Percentiles rank a stretch among this genome's conserved stretches.
These are phyloP conservation scores for Colletotrichum australisinense DNA, from an alignment of 2,329 filamentous ascomycete species.

Conservation along the genomic window DNA sequence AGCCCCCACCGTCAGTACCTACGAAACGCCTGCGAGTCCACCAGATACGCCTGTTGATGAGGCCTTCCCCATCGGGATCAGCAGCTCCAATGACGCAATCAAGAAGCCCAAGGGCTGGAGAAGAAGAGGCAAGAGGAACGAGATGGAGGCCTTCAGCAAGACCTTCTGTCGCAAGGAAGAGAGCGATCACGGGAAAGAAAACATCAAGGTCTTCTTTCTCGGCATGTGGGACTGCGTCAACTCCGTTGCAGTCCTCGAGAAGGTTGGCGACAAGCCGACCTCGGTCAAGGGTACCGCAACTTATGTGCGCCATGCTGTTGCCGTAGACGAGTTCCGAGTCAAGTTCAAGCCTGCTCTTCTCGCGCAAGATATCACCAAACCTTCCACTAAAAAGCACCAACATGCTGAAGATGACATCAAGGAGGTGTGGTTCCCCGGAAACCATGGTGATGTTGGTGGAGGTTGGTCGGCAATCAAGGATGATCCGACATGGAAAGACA, in stretches of 20 bases:
- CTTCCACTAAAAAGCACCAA: constrained; percentile 33
- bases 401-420: constrained; percentile 50
- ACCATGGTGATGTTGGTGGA: constrained; percentile 65
- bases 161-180: constrained; percentile 57
- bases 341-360: constrained; percentile 66
- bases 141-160: constrained; percentile 57
- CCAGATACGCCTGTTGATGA: background rate
- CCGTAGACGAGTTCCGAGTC: constrained; percentile 63
- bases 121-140: constrained; percentile 19
- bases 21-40: background rate
- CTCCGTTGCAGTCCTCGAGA: constrained; percentile 55
- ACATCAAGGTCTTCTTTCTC: constrained; percentile 63
- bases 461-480: constrained; percentile 55
- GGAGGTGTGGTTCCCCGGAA: constrained; percentile 67
- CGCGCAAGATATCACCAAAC: constrained; percentile 45
- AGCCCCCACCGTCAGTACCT: background rate
- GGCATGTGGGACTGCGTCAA: constrained; percentile 66
- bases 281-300: constrained; percentile 53
- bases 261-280: constrained; percentile 48
- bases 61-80: background rate
- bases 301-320: constrained; percentile 62
- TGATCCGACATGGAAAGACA: constrained; percentile 15
- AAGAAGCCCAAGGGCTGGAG: background rate
- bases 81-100: constrained; percentile 18
- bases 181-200: constrained; percentile 33